Evolutionary conservation across 352 stramenopile genomes (phyloP), one percentile per base, ranked within the genome.

Genomic region (Lagenidium sp.): DNA sequence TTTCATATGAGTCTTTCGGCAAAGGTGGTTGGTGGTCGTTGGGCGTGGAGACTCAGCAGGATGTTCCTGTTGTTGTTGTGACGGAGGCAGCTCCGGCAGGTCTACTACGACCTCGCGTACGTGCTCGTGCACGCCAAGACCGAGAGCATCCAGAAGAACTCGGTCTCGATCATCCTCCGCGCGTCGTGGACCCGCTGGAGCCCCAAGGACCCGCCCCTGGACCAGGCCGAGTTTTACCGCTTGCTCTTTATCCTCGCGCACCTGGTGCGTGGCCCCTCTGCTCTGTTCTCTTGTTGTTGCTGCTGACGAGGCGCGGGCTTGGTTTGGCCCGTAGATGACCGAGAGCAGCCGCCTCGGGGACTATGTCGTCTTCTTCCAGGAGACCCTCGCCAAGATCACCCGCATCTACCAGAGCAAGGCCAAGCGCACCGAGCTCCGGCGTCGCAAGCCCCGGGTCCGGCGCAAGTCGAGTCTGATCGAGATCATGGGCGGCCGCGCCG

Each of bases 71-170:
- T n/a, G n/a, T n/a, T n/a, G n/a, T n/a, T n/a, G n/a, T n/a, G n/a
- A n/a, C n/a, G n/a, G n/a, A n/a, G n/a, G 28, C 52, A 85, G 71
- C 60, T 93, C 4, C 70, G 69, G 8, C 64, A 41, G 22, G 57
- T 87, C 20, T 87, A 84, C 36, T 75, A 84, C 36, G 78, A 85
- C 39, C 58, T 90, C 2, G 77, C 75, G 0, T 75, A 75, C 34
- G 68, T 89, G 24, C 53, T 90, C 2, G 68, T 90, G 4, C 67
- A 86, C 36, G 72, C 72, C 25, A 86, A 87, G 50, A 87, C 75
- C 4, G 67, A 87, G 53, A 86, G 60, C 4, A 68, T 79, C 4
- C 71, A 87, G 51, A 85, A 86, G 51, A 87, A 86, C 49, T 78
- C 72, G 1, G 73, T 89, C 15, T 83, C 69, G 3, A 87, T 86